These are phyloP conservation scores for Xylaria telfairii DNA, from an alignment of 495 filamentous ascomycete genomes.

Conservation along the genomic window DNA sequence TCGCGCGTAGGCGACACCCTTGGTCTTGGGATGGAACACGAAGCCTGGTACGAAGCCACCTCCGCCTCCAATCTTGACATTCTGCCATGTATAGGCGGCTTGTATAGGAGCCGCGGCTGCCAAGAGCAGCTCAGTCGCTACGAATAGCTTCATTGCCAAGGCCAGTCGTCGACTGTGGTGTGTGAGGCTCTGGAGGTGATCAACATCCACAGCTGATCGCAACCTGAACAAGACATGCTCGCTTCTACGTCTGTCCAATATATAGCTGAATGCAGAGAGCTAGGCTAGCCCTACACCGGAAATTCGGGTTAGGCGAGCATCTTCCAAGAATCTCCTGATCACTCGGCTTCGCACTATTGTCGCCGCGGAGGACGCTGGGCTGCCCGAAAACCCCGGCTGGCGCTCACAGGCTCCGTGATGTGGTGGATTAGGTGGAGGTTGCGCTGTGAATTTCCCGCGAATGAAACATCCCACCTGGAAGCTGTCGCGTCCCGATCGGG, in stretches of 20 bases:
- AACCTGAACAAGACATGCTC: neutral
- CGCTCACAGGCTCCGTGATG: conserved; percentile 3
- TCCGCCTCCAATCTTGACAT: conserved; percentile 59
- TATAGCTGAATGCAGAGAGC: neutral
- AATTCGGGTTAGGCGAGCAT: neutral
- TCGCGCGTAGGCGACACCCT: conserved; percentile 64
- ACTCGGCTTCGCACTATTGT: neutral
- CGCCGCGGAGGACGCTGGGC: neutral
- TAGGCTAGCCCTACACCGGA: neutral
- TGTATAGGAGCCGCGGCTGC: conserved; percentile 33
- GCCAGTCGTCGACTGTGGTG: neutral
- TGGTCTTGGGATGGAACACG: conserved; percentile 62
- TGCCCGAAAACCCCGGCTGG: neutral
- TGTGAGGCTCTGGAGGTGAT: neutral
- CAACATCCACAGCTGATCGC: conserved; percentile 11
- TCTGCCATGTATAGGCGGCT: conserved; percentile 51
- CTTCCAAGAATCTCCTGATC: neutral
- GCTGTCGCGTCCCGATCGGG: conserved; percentile 19
- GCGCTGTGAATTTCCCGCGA: conserved; percentile 26
- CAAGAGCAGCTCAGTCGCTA: conserved; percentile 43
- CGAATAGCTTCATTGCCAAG: conserved; percentile 41
- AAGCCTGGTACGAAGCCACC: conserved; percentile 67
- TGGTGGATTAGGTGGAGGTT: conserved; percentile 12
- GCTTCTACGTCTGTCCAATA: conserved; percentile 10
- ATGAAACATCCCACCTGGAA: conserved; percentile 10